phyloP scores from a whole-genome alignment of 2,329 filamentous ascomycete genomes.

The Monilinia fructicola region DNA sequence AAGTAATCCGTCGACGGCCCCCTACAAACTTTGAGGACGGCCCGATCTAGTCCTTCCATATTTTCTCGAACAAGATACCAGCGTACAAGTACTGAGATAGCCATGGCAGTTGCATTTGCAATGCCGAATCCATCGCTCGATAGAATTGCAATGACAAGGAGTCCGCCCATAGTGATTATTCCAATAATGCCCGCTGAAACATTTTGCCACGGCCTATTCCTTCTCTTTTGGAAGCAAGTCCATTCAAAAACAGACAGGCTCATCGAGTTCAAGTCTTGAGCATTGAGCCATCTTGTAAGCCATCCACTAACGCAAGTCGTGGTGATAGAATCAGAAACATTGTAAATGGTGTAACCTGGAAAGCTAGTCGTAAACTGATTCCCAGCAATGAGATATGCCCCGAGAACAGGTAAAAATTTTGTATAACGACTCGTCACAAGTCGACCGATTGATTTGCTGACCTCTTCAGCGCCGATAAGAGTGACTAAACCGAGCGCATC shows the following conservation, averaged over 20 bases:
- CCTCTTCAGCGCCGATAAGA: constrained; percentile 27
- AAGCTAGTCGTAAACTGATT: constrained; percentile 19
- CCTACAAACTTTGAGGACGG: constrained; percentile 13
- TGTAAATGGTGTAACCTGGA: constrained; percentile 25
- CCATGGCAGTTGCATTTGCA: too few species aligned
- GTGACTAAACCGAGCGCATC: constrained; percentile 28
- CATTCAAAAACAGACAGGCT: constrained; percentile 22
- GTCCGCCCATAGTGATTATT: too few species aligned
- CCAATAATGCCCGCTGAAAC: too few species aligned
- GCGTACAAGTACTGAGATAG: too few species aligned
- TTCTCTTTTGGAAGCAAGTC: constrained; percentile 1
- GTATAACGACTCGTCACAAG: constrained; percentile 24
- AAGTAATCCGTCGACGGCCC: not conserved
- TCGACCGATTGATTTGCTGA: constrained; percentile 22
- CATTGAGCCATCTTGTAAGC: constrained; percentile 26
- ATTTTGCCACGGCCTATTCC: not conserved
- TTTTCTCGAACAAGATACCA: not conserved
- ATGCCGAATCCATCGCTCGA: too few species aligned
- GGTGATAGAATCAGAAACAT: constrained; percentile 25
- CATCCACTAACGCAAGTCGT: constrained; percentile 23
- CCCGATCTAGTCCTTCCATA: constrained; percentile 4
- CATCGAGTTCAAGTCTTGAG: constrained; percentile 17
- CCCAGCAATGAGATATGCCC: constrained; percentile 24
- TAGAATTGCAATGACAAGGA: too few species aligned
- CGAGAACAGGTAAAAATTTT: constrained; percentile 25